A percentile compares a stretch with the other conserved stretches of the same genome.
These are phyloP conservation scores for Neohortaea acidophila DNA, from an alignment of 495 filamentous ascomycete genomes.

Conservation along the genomic window DNA sequence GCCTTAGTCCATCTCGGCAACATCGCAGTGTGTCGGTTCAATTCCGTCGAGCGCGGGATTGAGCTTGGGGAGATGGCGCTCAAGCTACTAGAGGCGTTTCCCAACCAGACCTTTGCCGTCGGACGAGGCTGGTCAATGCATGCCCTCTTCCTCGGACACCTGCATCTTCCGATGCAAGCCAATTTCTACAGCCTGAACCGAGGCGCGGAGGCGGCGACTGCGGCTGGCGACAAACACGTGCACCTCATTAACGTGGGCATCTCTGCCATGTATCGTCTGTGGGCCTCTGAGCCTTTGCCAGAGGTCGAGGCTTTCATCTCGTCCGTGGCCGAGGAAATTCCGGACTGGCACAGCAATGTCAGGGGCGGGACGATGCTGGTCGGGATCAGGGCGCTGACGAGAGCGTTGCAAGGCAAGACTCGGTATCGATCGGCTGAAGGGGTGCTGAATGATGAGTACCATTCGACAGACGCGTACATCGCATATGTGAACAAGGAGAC, in stretches of 20 bases:
- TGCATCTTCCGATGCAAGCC: slow-evolving; percentile 46
- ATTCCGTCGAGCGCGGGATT: slow-evolving; percentile 51
- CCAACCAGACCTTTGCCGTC: slow-evolving; percentile 49
- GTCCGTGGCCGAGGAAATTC: slow-evolving; percentile 60
- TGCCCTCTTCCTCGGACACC: slow-evolving; percentile 57
- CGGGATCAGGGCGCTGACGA: slow-evolving; percentile 53
- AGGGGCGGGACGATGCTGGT: slow-evolving; percentile 63
- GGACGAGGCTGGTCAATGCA: slow-evolving; percentile 59
- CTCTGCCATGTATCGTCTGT: slow-evolving; percentile 54
- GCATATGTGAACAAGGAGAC: slow-evolving; percentile 34
- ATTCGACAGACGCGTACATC: slow-evolving; percentile 50
- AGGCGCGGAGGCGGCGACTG: slow-evolving; percentile 54
- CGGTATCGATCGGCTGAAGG: slow-evolving; percentile 36
- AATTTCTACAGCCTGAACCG: slow-evolving; percentile 48
- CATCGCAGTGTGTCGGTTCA: slow-evolving; percentile 57
- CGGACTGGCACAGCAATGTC: slow-evolving; percentile 58
- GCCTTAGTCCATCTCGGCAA: slow-evolving; percentile 61
- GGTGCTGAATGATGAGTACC: slow-evolving; percentile 58
- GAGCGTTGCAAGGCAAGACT: slow-evolving; percentile 77
- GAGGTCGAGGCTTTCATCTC: slow-evolving; percentile 62
- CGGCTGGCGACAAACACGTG: slow-evolving; percentile 59
- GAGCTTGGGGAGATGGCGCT: slow-evolving; percentile 50
- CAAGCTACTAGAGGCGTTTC: slow-evolving; percentile 47
- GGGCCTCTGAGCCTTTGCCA: slow-evolving; percentile 55
- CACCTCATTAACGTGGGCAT: slow-evolving; percentile 60